Evolutionary conservation across 805 yeast species (phyloP).

Genomic region (Saturnispora dispora): DNA sequence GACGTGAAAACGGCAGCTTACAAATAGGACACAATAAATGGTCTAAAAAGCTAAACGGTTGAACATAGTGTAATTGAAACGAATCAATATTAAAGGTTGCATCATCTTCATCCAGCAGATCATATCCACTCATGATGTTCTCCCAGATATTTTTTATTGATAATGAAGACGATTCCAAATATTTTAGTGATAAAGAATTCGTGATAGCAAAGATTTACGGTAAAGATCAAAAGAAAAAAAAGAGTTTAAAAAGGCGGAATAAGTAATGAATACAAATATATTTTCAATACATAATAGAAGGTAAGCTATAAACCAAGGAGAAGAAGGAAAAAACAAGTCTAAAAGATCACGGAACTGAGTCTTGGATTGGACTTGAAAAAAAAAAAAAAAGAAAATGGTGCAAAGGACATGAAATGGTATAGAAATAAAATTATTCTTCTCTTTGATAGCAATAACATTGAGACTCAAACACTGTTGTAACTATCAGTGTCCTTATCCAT

Average conservation of each 20-base stretch:
- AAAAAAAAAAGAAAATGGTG: neutral
- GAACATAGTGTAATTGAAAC: slow-evolving; percentile 18
- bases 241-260: neutral
- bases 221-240: neutral
- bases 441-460: neutral
- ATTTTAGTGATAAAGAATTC: neutral
- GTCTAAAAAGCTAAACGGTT: slow-evolving; percentile 16
- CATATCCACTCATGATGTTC: neutral
- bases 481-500: slow-evolving; percentile 8
- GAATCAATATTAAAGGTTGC: slow-evolving; percentile 16
- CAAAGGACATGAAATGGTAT: neutral
- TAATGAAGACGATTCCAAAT: neutral
- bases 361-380: neutral
- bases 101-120: neutral
- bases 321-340: neutral
- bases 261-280: neutral
- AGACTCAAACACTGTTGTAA: slow-evolving; percentile 3
- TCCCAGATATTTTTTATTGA: neutral
- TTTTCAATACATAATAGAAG: neutral
- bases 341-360: neutral
- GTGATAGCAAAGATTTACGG: neutral
- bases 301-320: neutral
- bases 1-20: slow-evolving; percentile 51
- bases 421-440: neutral
- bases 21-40: slow-evolving; percentile 53